Base-by-base conservation (phyloP, 83 land plant genomes). In the Thuja plicata region DNA sequence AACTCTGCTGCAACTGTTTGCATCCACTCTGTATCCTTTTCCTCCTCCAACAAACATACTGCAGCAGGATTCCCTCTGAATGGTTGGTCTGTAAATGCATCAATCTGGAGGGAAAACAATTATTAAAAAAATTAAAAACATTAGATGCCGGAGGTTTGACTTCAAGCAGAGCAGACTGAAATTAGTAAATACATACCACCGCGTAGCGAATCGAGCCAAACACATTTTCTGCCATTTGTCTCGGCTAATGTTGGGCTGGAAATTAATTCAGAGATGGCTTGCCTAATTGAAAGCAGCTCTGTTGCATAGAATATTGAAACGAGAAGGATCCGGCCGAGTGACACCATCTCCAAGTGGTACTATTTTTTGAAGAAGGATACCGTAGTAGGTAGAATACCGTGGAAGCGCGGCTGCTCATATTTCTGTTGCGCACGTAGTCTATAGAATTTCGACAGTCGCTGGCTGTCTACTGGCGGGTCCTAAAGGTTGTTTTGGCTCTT, bases 41-140 rank as follows among this genome's bases (percentile, higher is more conserved):
- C 30, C 43, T 91, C 91, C 34, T 91, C 95, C 88, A 94, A 76
- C 76, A 95, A 74, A 84, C 96, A 95, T 7, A 96, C 94, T 9
- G 97, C 97, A 13, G 95, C 96, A 11, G 95, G 96, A 79, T 96
- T 96, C 30, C 97, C 97, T 76, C 89, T 90, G 90, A 96, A 95
- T 9, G 96, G 91, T 21, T 87, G 3, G 24, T 89, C 92, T 0
- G 97, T 94, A 89, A 96, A 96, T 34, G 96, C 97, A 85, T 96
- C 97, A 0, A 96, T 91, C 97, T 95, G 93, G 17, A 27, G 32
- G 73, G n/a, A 27, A 62, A 7, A 66, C 10, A 27, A 34, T 40
- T 32, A 17, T 19, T 43, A 19, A 54, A 41, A 81, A 43, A 34
- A 21, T 43, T 6, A 34, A 9, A 78, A n/a, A 78, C 10, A 17